phyloP scores from a whole-genome alignment of 495 filamentous ascomycete genomes.

The Tuber indicum region DNA sequence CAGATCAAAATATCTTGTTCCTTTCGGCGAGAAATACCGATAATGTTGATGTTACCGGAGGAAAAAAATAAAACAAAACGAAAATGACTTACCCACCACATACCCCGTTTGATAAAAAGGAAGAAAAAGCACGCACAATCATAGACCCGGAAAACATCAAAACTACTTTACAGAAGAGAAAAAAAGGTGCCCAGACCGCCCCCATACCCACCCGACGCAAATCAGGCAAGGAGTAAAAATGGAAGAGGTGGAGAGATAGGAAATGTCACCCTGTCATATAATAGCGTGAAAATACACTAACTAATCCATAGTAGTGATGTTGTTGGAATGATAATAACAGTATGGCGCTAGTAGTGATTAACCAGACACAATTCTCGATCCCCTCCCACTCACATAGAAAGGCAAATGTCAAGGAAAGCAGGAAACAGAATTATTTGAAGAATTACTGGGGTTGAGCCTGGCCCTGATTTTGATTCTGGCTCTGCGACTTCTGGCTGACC shows the following conservation, averaged over 20 bases:
- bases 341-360: neutral
- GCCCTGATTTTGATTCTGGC: slow-evolving; percentile 3
- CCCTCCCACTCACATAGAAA: neutral
- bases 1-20: neutral
- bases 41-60: neutral
- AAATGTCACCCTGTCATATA: slow-evolving; percentile 1
- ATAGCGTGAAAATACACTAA: neutral
- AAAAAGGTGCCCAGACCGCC: neutral
- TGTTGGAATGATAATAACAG: slow-evolving; percentile 1
- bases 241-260: neutral
- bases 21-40: neutral
- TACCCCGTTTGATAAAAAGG: neutral
- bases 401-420: neutral
- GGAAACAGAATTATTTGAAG: neutral
- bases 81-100: neutral
- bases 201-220: neutral
- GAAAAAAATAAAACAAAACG: neutral
- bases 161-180: neutral
- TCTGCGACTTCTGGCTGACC: slow-evolving; percentile 36
- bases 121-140: neutral
- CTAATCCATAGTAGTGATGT: neutral
- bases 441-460: neutral
- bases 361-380: slow-evolving; percentile 1
- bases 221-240: neutral
- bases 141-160: neutral